Evolutionary conservation across 345 rosid genomes (phyloP).

Genomic region (Eucalyptus melliodora): DNA sequence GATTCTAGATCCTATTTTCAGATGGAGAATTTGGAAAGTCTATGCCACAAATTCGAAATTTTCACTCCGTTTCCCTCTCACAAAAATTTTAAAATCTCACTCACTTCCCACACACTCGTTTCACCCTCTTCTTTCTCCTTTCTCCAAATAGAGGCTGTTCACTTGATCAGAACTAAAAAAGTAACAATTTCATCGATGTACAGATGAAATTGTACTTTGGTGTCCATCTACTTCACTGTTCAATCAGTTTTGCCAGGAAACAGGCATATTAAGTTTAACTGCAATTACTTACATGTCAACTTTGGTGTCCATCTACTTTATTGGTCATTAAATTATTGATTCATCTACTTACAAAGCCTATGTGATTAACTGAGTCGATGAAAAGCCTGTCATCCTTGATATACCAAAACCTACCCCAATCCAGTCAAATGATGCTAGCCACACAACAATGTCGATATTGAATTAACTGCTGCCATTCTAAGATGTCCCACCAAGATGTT

Average conservation of each 20-base stretch:
- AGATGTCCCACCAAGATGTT: neutral
- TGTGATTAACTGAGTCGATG: neutral
- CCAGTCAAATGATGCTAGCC: neutral
- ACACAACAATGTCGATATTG: neutral
- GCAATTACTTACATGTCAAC: neutral
- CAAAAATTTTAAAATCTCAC: neutral
- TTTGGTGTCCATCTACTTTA: neutral
- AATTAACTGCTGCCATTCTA: neutral
- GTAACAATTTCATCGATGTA: neutral
- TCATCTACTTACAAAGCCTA: neutral
- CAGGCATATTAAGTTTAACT: neutral
- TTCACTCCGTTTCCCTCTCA: neutral
- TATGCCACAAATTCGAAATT: neutral
- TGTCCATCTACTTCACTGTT: neutral
- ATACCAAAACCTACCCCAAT: neutral
- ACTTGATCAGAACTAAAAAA: neutral
- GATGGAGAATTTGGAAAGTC: neutral
- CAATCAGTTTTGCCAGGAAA: neutral
- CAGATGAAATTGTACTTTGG: neutral
- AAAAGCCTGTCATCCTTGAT: neutral
- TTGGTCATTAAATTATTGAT: neutral
- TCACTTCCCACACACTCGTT: neutral
- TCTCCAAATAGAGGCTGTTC: neutral
- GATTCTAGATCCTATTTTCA: neutral
- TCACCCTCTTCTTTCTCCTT: neutral